Base-by-base conservation (phyloP, 164 flowering plant genomes). In the Aristolochia fimbriata region DNA sequence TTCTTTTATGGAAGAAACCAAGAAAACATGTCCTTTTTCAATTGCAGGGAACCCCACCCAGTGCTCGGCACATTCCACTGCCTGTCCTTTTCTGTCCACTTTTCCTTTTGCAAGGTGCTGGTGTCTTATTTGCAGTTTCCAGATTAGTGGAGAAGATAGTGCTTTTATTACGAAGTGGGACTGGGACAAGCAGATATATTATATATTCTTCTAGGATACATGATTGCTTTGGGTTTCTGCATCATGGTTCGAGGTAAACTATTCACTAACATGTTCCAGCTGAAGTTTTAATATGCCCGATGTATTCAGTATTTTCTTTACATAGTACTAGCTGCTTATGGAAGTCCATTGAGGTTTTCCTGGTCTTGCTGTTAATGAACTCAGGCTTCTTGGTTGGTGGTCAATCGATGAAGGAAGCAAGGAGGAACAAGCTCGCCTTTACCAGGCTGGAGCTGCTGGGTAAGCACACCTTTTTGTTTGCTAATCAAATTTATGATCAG, bases 331-430 rank as follows among this genome's bases (percentile, higher is more conserved):
- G 9, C 43, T 37, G 43, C 43, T 37, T 37, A 10, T 37, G 7
- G 4, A 15, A 22, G 13, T 0, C 27, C 14, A n/a, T 7, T 22
- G 17, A 14, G 14, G 0, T 22, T 22, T 22, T 7, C 23, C 2
- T 23, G 27, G 56, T 48, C 10, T 24, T 22, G 48, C 15, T 30
- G 15, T 53, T 21, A 25, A 27, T 54, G 30, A 27, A 47, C 2
- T 51, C 71, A 92, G 96, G 80, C 72, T 92, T 51, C 81, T 92
- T 14, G 98, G 96, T 56, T 92, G 98, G 98, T 92, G 98, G 95
- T 88, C 96, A 37, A 87, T 88, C 73, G 98, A 92, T 72, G 98
- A 92, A 74, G 85, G 85, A 61, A 85, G 89, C 69, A 80, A 76
- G 65, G 95, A 91, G 72, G 98, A 92, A 65, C 93, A 80, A 20